Conservation (phyloP, 140 eudicot species). For the Bidens hawaiensis region DNA sequence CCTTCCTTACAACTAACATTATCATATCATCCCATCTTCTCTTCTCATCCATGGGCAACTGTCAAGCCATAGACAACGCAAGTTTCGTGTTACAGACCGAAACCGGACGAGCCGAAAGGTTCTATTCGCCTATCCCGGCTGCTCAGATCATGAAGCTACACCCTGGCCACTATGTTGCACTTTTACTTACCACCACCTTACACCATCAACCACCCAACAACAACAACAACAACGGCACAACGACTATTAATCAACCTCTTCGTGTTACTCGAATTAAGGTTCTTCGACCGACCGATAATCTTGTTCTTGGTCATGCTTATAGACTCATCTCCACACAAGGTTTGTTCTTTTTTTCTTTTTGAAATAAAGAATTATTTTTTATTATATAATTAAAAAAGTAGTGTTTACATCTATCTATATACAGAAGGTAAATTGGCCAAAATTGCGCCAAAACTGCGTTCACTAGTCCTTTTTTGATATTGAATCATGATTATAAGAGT, state of each 20-base stretch:
- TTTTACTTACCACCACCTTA: constrained; percentile 84
- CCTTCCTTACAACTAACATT: neutral
- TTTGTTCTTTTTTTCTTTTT: constrained; percentile 13
- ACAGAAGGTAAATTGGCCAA: too few species aligned
- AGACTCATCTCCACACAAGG: constrained; percentile 88
- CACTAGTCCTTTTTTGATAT: too few species aligned
- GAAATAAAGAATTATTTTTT: too few species aligned
- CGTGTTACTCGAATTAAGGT: constrained; percentile 82
- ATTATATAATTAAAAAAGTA: too few species aligned
- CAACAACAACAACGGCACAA: neutral
- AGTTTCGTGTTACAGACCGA: constrained; percentile 69
- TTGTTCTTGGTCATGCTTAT: constrained; percentile 86
- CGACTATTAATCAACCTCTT: too few species aligned
- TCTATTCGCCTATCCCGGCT: constrained; percentile 61
- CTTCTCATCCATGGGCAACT: constrained; percentile 69
- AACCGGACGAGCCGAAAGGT: constrained; percentile 50
- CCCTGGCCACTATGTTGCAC: constrained; percentile 94
- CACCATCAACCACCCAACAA: constrained; percentile 15
- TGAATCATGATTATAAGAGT: too few species aligned
- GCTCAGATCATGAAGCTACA: constrained; percentile 72
- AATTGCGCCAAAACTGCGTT: too few species aligned
- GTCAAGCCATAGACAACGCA: constrained; percentile 95
- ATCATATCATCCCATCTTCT: neutral
- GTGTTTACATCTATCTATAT: too few species aligned
- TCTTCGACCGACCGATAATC: constrained; percentile 73